Conservation (phyloP, 129 eudicot genomes). For the Ambrosia artemisiifolia region DNA sequence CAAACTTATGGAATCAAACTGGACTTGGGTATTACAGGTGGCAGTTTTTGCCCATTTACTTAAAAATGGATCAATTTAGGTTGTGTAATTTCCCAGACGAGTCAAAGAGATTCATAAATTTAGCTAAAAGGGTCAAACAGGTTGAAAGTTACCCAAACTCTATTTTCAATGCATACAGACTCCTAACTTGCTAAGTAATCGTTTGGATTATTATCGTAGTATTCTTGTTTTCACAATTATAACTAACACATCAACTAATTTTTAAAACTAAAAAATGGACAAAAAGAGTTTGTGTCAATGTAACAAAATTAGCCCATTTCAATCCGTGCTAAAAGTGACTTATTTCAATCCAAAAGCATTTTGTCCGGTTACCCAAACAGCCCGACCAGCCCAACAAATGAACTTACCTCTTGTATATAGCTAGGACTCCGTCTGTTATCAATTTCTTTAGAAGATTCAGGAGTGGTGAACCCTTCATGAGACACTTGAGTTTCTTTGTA, state of each 20-base stretch:
- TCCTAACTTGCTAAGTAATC: background rate
- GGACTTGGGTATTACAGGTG: no score
- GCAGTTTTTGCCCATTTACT: background rate
- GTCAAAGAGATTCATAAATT: background rate
- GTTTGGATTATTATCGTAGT: background rate
- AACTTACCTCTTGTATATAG: constrained; percentile 49
- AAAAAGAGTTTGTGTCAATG: background rate
- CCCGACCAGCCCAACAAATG: background rate
- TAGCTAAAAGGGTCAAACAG: background rate
- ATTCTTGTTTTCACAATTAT: background rate
- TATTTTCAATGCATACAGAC: background rate
- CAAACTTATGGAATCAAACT: constrained; percentile 21
- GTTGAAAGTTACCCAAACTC: background rate
- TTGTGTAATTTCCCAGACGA: background rate
- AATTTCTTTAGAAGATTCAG: constrained; percentile 29
- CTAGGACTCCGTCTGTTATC: constrained; percentile 30
- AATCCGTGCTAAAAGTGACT: background rate
- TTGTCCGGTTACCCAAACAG: background rate
- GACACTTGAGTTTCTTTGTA: constrained; percentile 35
- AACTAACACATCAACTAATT: background rate
- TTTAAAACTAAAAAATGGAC: background rate
- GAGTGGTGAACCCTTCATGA: constrained; percentile 25
- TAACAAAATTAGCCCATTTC: background rate
- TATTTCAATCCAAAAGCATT: background rate
- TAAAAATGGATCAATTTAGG: background rate